Evolutionary conservation across 1,139 yeast species (phyloP).

Genomic region (Magnusiomyces paraingens): DNA sequence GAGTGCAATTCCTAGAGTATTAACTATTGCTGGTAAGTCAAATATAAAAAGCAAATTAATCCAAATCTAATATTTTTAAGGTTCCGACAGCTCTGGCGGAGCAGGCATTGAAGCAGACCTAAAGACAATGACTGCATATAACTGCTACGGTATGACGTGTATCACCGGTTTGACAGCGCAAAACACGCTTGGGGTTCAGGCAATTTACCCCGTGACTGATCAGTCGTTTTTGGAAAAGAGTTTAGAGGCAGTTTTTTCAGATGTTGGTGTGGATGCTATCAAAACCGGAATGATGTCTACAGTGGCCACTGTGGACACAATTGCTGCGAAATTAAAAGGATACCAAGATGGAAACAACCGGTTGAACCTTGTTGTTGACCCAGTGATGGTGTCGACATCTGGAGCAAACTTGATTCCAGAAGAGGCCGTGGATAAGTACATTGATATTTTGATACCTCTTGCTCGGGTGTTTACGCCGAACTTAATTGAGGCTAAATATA

Average conservation of each 20-base stretch:
- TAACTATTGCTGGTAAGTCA: conserved; percentile 17
- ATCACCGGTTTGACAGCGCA: conserved; percentile 82
- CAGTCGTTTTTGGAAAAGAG: conserved; percentile 40
- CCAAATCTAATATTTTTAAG: conserved; percentile 28
- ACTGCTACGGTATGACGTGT: conserved; percentile 75
- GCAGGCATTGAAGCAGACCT: conserved; percentile 94
- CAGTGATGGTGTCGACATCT: conserved; percentile 77
- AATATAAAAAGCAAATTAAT: background rate
- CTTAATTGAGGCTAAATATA: conserved; percentile 50
- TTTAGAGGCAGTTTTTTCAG: conserved; percentile 52
- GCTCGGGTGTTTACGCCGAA: conserved; percentile 77
- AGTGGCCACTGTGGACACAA: conserved; percentile 45
- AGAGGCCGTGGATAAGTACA: conserved; percentile 41
- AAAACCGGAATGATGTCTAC: conserved; percentile 81
- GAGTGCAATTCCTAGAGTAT: conserved; percentile 18
- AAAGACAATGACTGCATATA: conserved; percentile 73
- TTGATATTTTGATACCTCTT: conserved; percentile 44
- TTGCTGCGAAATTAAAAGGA: conserved; percentile 35
- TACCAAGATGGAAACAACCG: conserved; percentile 14
- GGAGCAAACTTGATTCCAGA: conserved; percentile 54
- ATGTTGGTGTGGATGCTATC: conserved; percentile 60
- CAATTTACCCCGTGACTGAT: conserved; percentile 42
- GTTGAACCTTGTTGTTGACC: conserved; percentile 53
- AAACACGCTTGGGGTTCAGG: conserved; percentile 52
- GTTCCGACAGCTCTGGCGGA: conserved; percentile 89